Conservation (phyloP, 306 rosid species). For the Medicago lupulina region DNA sequence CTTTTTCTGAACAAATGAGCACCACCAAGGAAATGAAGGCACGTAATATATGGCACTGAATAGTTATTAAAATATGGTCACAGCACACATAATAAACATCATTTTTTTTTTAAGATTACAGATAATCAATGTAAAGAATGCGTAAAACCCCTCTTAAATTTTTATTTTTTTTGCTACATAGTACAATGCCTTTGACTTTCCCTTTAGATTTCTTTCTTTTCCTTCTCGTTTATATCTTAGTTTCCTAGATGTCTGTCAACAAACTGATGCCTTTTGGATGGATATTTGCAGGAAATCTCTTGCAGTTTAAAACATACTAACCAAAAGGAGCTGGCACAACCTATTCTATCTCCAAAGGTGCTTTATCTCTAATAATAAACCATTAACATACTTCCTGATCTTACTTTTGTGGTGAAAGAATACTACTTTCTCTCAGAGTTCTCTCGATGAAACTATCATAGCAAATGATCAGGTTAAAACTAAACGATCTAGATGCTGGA, state of each 20-base stretch:
- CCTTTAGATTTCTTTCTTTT: not conserved
- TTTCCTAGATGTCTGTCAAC: constrained; percentile 18
- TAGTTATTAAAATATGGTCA: constrained; percentile 37
- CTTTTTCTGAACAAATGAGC: constrained; percentile 63
- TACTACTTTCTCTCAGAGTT: no score
- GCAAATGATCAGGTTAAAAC: no score
- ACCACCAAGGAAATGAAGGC: constrained; percentile 77
- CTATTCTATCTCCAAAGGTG: constrained; percentile 65
- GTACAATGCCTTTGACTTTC: constrained; percentile 14
- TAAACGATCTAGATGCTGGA: no score
- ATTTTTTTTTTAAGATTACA: constrained; percentile 8
- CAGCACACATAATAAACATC: constrained; percentile 15
- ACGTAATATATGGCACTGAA: constrained; percentile 39
- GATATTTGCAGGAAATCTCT: constrained; percentile 59
- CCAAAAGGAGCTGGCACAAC: constrained; percentile 47
- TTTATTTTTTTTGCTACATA: constrained; percentile 11
- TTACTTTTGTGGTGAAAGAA: constrained; percentile 35
- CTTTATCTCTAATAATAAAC: constrained; percentile 31
- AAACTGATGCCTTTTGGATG: constrained; percentile 43
- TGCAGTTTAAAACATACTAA: constrained; percentile 48
- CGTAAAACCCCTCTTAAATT: constrained; percentile 35
- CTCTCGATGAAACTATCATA: no score
- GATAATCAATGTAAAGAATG: constrained; percentile 12
- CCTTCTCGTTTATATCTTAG: constrained; percentile 29
- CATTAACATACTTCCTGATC: constrained; percentile 11